Percentiles rank a stretch among this genome's conserved stretches.
phyloP scores from a whole-genome alignment of 2,329 filamentous ascomycete genomes.

The Arthrinium phaeospermum region DNA sequence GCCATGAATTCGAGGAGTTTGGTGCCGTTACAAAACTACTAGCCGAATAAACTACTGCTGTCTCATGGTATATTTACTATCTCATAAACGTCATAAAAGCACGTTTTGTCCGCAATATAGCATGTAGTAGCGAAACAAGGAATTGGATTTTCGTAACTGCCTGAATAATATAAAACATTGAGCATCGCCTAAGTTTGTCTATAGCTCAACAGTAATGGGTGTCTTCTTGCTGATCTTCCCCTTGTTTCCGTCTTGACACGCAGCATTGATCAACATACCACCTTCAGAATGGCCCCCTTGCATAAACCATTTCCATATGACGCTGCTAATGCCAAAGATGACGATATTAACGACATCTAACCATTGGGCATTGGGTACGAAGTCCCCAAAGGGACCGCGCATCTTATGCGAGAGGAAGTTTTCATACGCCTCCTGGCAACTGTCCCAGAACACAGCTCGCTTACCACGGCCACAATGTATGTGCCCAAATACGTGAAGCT shows the following conservation, averaged over 20 bases:
- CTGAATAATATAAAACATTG: background rate
- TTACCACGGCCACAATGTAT: constrained; percentile 77
- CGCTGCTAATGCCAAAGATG: constrained; percentile 50
- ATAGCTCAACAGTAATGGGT: constrained; percentile 33
- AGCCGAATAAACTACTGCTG: background rate
- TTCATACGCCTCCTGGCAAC: constrained; percentile 74
- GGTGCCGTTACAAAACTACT: background rate
- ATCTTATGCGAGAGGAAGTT: constrained; percentile 56
- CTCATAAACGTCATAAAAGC: background rate
- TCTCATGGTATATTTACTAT: background rate
- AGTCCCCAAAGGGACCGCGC: constrained; percentile 50
- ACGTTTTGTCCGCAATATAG: background rate
- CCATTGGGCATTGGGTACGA: constrained; percentile 54
- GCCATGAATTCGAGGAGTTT: background rate
- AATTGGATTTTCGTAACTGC: background rate
- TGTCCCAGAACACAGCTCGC: constrained; percentile 76
- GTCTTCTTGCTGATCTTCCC: constrained; percentile 50
- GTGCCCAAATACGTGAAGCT: constrained; percentile 84
- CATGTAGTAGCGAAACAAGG: background rate
- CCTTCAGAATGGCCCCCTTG: constrained; percentile 56
- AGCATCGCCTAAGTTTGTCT: background rate
- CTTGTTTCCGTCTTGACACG: constrained; percentile 60
- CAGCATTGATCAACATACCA: constrained; percentile 62
- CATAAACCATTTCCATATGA: constrained; percentile 64
- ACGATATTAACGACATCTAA: constrained; percentile 51